Base-by-base conservation (phyloP, 305 asterid species). In the Plantago coronopus region DNA sequence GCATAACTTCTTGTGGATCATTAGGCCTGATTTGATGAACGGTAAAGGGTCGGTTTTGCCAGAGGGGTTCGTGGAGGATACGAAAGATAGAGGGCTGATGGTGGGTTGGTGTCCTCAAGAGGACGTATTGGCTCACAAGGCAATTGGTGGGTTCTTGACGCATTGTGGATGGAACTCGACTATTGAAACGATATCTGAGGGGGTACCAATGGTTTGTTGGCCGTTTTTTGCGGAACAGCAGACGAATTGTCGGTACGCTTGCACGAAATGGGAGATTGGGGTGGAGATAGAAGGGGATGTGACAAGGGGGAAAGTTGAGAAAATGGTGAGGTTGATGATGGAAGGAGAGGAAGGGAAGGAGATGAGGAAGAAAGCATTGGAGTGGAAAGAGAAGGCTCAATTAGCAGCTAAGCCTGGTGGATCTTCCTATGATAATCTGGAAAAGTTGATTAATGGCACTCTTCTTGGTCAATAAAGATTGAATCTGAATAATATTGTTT, bases 51-150 rank as follows among this genome's bases (percentile, higher is more conserved):
- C 75, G 7, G 58, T 69, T 59, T 11, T 78, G 54, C 78, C 78
- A 0, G 73, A 68, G 20, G 76, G 69, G 7, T 78, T 72, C 65
- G 8, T 51, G 48, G 70, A 73, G 38, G 72, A 69, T 62, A 72
- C 71, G 4, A 60, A 49, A 34, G 80, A 64, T 18, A 71, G 80
- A 48, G 76, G 82, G 16, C 19, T 77, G 49, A 60, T 77, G 66
- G 68, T 72, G 64, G 76, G 69, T 11, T 78, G 80, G 80, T 74
- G 83, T 68, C 76, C 80, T 0, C 80, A 78, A 37, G 80, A 78
- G 31, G 63, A 62, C 34, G 83, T 78, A 16, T 18, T 78, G 21
- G 65, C 60, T 19, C 76, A 78, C 56, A 0, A 2, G 3, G 63
- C 80, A 0, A 46, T 63, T 0, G 78, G 72, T 3, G 83, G 78